These are phyloP conservation scores for Schizosaccharomyces osmophilus DNA, from an alignment of 805 yeast genomes.

Conservation along the genomic window DNA sequence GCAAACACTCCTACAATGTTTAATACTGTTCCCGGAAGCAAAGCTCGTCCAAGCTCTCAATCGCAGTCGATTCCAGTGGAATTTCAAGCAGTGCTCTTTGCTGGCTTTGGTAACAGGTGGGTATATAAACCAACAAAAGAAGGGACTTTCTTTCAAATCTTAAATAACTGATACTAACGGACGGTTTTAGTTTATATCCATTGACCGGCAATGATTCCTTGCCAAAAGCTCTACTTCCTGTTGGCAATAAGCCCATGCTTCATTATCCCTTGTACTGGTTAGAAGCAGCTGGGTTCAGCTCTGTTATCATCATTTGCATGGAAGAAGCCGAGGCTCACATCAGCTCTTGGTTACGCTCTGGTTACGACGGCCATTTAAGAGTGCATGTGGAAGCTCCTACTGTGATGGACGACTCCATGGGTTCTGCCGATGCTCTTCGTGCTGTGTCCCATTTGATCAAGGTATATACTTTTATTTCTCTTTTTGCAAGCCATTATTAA, in stretches of 20 bases:
- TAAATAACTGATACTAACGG: neutral
- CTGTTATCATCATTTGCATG: conserved; percentile 23
- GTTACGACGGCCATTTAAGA: conserved; percentile 20
- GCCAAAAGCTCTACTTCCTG: conserved; percentile 68
- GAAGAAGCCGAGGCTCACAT: conserved; percentile 26
- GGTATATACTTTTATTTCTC: conserved; percentile 2
- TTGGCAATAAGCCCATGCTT: conserved; percentile 75
- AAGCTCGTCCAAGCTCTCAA: neutral
- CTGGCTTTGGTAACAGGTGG: conserved; percentile 3
- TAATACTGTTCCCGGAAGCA: neutral
- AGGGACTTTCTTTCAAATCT: neutral
- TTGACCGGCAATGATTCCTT: conserved; percentile 7
- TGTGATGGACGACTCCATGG: conserved; percentile 21
- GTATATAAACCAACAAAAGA: neutral
- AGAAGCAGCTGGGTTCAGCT: conserved; percentile 23
- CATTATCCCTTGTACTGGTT: conserved; percentile 84
- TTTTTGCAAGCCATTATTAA: neutral
- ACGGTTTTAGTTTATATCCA: neutral
- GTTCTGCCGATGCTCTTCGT: conserved; percentile 40
- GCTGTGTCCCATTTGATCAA: conserved; percentile 17
- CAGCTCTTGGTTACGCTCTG: conserved; percentile 10
- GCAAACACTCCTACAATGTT: neutral
- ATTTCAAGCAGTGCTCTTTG: conserved; percentile 1
- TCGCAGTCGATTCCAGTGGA: neutral
- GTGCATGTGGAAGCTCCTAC: conserved; percentile 21